Base-by-base conservation (phyloP, 768 basidiomycete species). In the Trametes gibbosa region DNA sequence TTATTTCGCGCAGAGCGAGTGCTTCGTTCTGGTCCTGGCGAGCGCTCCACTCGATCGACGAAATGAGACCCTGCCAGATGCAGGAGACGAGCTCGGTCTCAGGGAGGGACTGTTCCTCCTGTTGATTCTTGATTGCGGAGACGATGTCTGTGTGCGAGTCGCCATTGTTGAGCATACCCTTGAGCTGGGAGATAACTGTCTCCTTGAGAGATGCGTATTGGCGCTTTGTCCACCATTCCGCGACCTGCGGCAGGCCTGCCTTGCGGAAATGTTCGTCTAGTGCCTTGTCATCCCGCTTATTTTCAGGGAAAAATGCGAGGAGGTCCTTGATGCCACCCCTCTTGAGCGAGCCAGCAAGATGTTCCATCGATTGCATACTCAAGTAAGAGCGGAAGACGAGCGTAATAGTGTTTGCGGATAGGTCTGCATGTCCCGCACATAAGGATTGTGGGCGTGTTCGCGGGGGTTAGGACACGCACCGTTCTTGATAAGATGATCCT, bases 401-500 rank as follows among this genome's bases (percentile, higher is more conserved):
- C 29, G 88, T 89, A 63, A 98, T 71, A 58, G 93, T 85, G 64
- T 76, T 79, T 65, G 93, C 75, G 34, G 93, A 85, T 41, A 93
- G 81, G 68, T 91, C 93, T 95, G n/a, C 49, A 43, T 23, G 21
- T 23, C 40, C 50, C n/a, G 29, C 29, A 32, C 10, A 42, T 48
- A 5, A 52, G 53, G n/a, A 62, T 37, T 39, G 50, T 52, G 21
- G 12, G 51, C 54, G 50, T 37, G n/a, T 47, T 19, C 39, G 29
- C 7, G 6, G n/a, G 37, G 42, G 46, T 16, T 14, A 58, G 25
- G n/a, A 9, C 1, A 63, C 75, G 62, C 57, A 91, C 93, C 90
- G 63, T 99, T 95, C 77, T 98, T 98, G 72, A 96, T 82, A 64
- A 98, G 84, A 71, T 98, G 95, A 65, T 98, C 96, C 74, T 93